Percentiles rank a stretch among this genome's conserved stretches.
These are phyloP conservation scores for Teunomyces barrocoloradensis DNA, from an alignment of 805 yeast species.

Conservation along the genomic window DNA sequence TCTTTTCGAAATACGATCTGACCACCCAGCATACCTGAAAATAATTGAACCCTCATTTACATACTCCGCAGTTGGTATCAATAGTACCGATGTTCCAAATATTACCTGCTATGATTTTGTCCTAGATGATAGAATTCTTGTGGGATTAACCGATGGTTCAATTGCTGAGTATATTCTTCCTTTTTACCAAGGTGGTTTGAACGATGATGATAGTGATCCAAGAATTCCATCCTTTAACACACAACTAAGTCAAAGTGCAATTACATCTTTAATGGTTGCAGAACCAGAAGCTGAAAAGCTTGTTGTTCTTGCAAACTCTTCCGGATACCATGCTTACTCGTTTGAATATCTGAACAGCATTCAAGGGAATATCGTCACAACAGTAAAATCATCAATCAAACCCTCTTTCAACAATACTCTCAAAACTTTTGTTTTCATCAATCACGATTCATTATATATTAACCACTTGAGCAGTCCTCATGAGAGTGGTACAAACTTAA, in stretches of 20 bases:
- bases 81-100: background rate
- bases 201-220: slow-evolving; percentile 12
- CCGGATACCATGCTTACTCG: slow-evolving; percentile 24
- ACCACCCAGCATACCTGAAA: slow-evolving; percentile 14
- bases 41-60: slow-evolving; percentile 23
- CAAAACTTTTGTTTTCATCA: slow-evolving; percentile 25
- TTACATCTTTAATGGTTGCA: slow-evolving; percentile 26
- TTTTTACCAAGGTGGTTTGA: slow-evolving; percentile 4
- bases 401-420: slow-evolving; percentile 30
- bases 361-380: slow-evolving; percentile 25
- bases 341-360: slow-evolving; percentile 27
- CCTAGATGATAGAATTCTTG: slow-evolving; percentile 42
- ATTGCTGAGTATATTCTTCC: slow-evolving; percentile 57
- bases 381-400: slow-evolving; percentile 20
- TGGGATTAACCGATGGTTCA: slow-evolving; percentile 59
- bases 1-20: slow-evolving; percentile 38
- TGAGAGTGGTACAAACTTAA: slow-evolving; percentile 28
- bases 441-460: slow-evolving; percentile 29
- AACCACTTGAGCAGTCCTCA: slow-evolving; percentile 32
- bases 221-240: slow-evolving; percentile 31
- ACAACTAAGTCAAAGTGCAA: slow-evolving; percentile 31
- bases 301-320: slow-evolving; percentile 28
- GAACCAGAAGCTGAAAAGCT: slow-evolving; percentile 19
- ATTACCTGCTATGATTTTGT: slow-evolving; percentile 52
- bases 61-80: slow-evolving; percentile 12